phyloP scores from a whole-genome alignment of 768 basidiomycete species.

The Leccinum disarticulatum region DNA sequence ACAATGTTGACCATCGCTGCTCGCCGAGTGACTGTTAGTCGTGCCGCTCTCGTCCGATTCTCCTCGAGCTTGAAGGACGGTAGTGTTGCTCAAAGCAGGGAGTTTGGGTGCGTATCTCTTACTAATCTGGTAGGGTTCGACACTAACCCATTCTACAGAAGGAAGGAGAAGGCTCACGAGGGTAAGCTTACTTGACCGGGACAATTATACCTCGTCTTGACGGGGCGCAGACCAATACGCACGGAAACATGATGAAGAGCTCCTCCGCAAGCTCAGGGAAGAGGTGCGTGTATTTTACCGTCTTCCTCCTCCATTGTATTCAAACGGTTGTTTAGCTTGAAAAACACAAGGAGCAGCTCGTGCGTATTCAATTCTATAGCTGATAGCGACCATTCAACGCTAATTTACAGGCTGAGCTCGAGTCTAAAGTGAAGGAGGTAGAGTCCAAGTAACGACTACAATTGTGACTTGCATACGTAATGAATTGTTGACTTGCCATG shows the following conservation, averaged over 20 bases:
- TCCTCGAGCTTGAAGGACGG: constrained; percentile 49
- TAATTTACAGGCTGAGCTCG: constrained; percentile 28
- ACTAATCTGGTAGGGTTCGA: no score
- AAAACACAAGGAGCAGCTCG: constrained; percentile 32
- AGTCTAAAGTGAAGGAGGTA: constrained; percentile 26
- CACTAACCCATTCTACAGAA: constrained; percentile 39
- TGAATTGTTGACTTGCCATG: neutral
- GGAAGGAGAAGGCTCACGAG: constrained; percentile 75
- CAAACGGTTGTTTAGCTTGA: constrained; percentile 24
- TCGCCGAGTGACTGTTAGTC: constrained; percentile 43
- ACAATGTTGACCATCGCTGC: constrained; percentile 25
- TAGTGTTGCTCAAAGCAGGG: constrained; percentile 59
- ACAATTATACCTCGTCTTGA: neutral
- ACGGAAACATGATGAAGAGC: constrained; percentile 55
- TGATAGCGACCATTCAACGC: constrained; percentile 14
- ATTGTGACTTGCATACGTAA: neutral
- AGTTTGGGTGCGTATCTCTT: constrained; percentile 51
- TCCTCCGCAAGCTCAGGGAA: constrained; percentile 57
- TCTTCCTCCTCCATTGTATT: neutral
- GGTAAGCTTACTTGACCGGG: constrained; percentile 31
- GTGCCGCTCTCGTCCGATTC: constrained; percentile 36
- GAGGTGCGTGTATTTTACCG: constrained; percentile 43
- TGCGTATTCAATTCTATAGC: constrained; percentile 21
- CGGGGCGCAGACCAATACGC: constrained; percentile 57
- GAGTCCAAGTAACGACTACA: constrained; percentile 11